Evolutionary conservation across 371 early-diverging fungal genomes (phyloP), one percentile per base, ranked within the genome.

Genomic region (Gilbertella persicaria): DNA sequence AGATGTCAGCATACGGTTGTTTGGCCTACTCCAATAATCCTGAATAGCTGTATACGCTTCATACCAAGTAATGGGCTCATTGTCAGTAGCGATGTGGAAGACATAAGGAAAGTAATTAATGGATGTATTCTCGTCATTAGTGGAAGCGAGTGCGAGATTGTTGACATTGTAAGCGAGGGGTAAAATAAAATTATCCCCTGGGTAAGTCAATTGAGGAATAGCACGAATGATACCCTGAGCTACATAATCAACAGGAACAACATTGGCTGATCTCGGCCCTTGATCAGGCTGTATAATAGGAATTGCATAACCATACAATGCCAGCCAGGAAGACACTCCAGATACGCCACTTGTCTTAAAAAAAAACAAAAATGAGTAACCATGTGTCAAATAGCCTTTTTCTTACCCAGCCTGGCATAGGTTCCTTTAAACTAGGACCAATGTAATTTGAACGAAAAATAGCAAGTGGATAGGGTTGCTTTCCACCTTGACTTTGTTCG

Each of bases 341-440:
- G 78, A 67, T 14, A 66, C 50, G 17, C 81, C 78, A 41, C 72
- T 71, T 21, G 64, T 60, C 66, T 66, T 21, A 48, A 23, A 33
- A 21, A 25, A 41, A 16, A 21, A 21, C 4, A 29, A 5, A 17
- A 10, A 14, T 39, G 12, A 29, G 45, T 24, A 40, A 10, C 4
- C 28, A 28, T 28, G 28, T 9, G 13, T 33, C 33, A 17, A 20
- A 10, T 23, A 14, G 17, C 14, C 12, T 53, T 44, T 20, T 30
- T 47, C 23, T 46, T 59, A 77, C 78, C 81, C 79, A 78, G 4
- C 81, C 81, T 14, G 75, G 79, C 6, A 68, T 57, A 4, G 81
- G 81, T 20, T 78, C 79, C 4, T 38, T 36, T 4, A 55, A 52
- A 41, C 70, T 68, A 7, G 77, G 71, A 6, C 77, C 71, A 36